A percentile compares a stretch with the other conserved stretches of the same genome.
Evolutionary conservation across 768 basidiomycete species (phyloP).

Genomic region (Suillus luteus): DNA sequence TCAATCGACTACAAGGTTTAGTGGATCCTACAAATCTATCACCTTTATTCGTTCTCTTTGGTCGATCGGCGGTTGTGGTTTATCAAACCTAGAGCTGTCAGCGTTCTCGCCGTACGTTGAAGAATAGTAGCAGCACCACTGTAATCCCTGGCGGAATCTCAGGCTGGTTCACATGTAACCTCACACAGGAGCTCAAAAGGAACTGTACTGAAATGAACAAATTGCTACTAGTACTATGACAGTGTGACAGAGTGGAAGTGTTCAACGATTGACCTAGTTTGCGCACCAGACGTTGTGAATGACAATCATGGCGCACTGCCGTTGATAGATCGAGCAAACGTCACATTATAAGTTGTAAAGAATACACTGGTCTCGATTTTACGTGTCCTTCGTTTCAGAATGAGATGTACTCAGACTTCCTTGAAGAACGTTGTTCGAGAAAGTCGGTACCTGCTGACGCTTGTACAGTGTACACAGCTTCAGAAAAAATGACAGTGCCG

Average conservation of each 20-base stretch:
- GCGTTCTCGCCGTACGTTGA: neutral
- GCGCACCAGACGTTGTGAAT: too few species aligned
- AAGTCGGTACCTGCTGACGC: neutral
- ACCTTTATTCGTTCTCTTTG: constrained; percentile 1
- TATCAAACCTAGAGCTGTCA: neutral
- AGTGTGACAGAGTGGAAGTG: too few species aligned
- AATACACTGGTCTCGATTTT: neutral
- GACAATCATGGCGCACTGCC: too few species aligned
- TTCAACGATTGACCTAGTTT: too few species aligned
- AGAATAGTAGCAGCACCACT: neutral
- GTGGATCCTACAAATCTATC: neutral
- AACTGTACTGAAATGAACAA: neutral
- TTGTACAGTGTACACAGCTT: too few species aligned
- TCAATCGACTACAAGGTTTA: constrained; percentile 28
- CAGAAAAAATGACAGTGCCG: too few species aligned
- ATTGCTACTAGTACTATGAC: neutral
- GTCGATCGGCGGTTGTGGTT: neutral
- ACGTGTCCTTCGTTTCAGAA: too few species aligned
- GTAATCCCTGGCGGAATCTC: neutral
- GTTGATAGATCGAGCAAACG: too few species aligned
- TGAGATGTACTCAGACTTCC: neutral
- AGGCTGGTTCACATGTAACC: neutral
- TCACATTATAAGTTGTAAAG: too few species aligned
- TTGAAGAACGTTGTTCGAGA: neutral
- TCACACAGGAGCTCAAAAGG: neutral